Base-by-base conservation (phyloP, 805 yeast species). In the Suhomyces sp. region DNA sequence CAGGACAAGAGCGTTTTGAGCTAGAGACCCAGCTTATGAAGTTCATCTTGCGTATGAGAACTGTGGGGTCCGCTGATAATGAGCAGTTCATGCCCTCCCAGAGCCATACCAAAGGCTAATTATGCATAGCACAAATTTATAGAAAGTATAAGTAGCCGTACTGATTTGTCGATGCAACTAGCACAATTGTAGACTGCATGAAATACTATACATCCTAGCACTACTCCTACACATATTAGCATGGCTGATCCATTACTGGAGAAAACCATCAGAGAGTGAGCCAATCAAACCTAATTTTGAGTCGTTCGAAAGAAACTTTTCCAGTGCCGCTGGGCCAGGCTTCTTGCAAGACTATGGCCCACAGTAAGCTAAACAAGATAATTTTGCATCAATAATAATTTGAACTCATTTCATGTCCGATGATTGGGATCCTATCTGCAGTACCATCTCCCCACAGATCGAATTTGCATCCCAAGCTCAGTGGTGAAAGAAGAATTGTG, bases 41-140 rank as follows among this genome's bases (percentile, higher is more conserved):
- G 40, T 62, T 73, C 44, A 69, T 74, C 66, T 56, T 72, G 21
- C 65, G 68, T 22, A 62, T 72, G 63, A 62, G 73, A 29, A 52
- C 24, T n/a, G 33, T 43, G 17, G 27, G n/a, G 29, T 21, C 44
- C 29, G 4, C 44, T 3, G 27, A 41, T 10, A 10, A 19, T 6
- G 9, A 10, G 40, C 13, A 27, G 5, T 27, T 27, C 31, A 27
- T 27, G 12, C 29, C 13, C 31, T 27, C 13, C 3, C n/a, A 13
- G n/a, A 31, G 17, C 17, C 17, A 39, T 7, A 19, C 13, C 19
- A 8, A n/a, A 19, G 7, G 13, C 20, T 39, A 39, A 39, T 39
- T 9, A 19, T 17, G 19, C n/a, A 12, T 39, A 17, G 20, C 20
- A 39, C 29, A 25, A n/a, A 3, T 19, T 20, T 17, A 39, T 39